Evolutionary conservation across 2,329 filamentous ascomycete genomes (phyloP).

Genomic region (Didymellaceae sp.): DNA sequence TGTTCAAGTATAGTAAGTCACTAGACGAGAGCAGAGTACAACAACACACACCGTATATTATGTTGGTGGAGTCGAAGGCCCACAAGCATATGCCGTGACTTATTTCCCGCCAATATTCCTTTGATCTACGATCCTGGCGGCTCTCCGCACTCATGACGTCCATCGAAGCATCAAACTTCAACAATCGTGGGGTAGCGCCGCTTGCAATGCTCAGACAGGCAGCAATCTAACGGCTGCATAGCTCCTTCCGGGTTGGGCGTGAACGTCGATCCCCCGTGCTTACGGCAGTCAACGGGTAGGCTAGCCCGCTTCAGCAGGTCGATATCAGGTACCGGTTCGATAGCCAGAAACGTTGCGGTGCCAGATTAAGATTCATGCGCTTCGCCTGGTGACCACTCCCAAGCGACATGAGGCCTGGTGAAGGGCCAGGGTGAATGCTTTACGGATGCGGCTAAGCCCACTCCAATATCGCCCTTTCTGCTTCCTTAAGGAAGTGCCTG

Average conservation of each 20-base stretch:
- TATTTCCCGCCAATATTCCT: conserved; percentile 14
- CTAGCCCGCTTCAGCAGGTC: conserved; percentile 19
- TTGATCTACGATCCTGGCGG: conserved; percentile 2
- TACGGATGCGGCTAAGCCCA: neutral
- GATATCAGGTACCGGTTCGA: neutral
- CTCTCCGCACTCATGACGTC: neutral
- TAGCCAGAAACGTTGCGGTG: neutral
- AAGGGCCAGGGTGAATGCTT: conserved; percentile 1
- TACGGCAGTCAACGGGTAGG: conserved; percentile 10
- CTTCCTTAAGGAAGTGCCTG: conserved; percentile 8
- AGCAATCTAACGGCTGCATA: neutral
- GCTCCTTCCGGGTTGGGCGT: conserved; percentile 15
- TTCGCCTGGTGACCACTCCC: neutral
- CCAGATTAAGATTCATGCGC: conserved; percentile 13
- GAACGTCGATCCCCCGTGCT: conserved; percentile 14
- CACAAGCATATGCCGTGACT: neutral
- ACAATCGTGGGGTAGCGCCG: conserved; percentile 14
- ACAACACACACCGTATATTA: too few relatives aligned
- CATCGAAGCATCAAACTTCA: neutral
- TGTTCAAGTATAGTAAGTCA: too few relatives aligned
- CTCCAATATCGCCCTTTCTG: conserved; percentile 13
- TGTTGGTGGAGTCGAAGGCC: too few relatives aligned
- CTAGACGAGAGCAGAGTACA: too few relatives aligned
- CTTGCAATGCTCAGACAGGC: conserved; percentile 3
- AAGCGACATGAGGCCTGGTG: neutral